phyloP scores from a whole-genome alignment of 352 stramenopile genomes.

The Hyaloperonospora arabidopsidis region DNA sequence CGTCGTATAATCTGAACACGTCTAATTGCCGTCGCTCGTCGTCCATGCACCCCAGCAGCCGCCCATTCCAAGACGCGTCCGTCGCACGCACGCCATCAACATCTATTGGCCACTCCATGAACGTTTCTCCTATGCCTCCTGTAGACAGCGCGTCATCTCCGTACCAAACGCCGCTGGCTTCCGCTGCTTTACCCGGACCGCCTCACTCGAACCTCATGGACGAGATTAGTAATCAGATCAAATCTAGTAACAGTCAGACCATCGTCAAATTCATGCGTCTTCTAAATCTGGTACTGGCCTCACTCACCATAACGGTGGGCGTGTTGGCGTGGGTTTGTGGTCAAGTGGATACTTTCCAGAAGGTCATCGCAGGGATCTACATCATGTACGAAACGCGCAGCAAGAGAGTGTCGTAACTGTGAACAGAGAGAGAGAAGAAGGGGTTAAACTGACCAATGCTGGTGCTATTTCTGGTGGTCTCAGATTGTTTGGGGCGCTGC shows the following conservation, averaged over 20 bases:
- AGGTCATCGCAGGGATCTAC: constrained; percentile 79
- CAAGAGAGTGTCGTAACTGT: not conserved
- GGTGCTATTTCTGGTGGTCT: constrained; percentile 8
- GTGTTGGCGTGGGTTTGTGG: constrained; percentile 77
- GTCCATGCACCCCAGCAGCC: constrained; percentile 26
- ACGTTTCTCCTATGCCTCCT: constrained; percentile 31
- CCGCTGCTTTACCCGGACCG: not conserved
- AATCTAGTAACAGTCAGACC: constrained; percentile 72
- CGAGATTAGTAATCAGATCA: constrained; percentile 74
- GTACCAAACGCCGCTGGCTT: constrained; percentile 29
- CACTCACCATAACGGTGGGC: constrained; percentile 55
- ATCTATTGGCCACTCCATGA: constrained; percentile 17
- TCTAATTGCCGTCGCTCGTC: no score
- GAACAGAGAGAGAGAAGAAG: not conserved
- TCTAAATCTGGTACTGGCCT: constrained; percentile 70
- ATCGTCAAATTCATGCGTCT: constrained; percentile 76
- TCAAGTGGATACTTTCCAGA: constrained; percentile 70
- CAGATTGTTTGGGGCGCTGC: constrained; percentile 71
- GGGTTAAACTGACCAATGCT: constrained; percentile 1
- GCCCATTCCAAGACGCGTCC: constrained; percentile 37
- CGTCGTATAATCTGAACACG: no score
- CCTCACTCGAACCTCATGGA: constrained; percentile 74
- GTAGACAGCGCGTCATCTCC: constrained; percentile 9
- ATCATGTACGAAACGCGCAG: constrained; percentile 52
- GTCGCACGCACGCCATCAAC: constrained; percentile 33